These are phyloP conservation scores for Neltuma alba DNA, from an alignment of 306 rosid species.

Conservation along the genomic window DNA sequence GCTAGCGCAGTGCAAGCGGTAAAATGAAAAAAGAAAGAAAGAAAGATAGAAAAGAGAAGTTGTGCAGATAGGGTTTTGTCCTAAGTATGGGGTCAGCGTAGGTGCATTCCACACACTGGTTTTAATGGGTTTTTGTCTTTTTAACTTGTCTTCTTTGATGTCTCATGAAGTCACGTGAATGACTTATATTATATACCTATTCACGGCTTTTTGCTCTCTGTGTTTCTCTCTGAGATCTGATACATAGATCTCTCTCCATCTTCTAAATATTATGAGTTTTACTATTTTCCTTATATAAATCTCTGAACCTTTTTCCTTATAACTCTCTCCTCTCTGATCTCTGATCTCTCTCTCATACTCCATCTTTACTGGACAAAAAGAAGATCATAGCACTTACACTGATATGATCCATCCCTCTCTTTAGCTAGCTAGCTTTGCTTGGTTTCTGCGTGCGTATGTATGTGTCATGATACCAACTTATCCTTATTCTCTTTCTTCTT, in stretches of 20 bases:
- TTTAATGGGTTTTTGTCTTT: conserved; percentile 50
- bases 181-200: conserved; percentile 31
- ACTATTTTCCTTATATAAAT: not conserved
- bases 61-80: conserved; percentile 76
- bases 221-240: not conserved
- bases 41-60: not conserved
- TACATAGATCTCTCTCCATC: not conserved
- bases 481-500: conserved; percentile 40
- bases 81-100: conserved; percentile 66
- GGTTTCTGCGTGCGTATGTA: conserved; percentile 25
- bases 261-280: not conserved
- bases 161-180: conserved; percentile 79
- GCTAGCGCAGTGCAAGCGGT: conserved; percentile 16
- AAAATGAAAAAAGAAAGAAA: not conserved
- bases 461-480: conserved; percentile 53
- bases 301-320: conserved; percentile 35
- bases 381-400: conserved; percentile 38
- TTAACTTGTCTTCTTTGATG: conserved; percentile 54
- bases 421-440: conserved; percentile 2
- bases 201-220: conserved; percentile 4
- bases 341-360: conserved; percentile 5
- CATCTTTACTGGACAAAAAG: conserved; percentile 44
- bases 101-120: conserved; percentile 67
- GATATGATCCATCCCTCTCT: conserved; percentile 25
- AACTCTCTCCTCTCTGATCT: not conserved